Conservation (phyloP, 140 eudicot genomes). For the Flaveria floridana region DNA sequence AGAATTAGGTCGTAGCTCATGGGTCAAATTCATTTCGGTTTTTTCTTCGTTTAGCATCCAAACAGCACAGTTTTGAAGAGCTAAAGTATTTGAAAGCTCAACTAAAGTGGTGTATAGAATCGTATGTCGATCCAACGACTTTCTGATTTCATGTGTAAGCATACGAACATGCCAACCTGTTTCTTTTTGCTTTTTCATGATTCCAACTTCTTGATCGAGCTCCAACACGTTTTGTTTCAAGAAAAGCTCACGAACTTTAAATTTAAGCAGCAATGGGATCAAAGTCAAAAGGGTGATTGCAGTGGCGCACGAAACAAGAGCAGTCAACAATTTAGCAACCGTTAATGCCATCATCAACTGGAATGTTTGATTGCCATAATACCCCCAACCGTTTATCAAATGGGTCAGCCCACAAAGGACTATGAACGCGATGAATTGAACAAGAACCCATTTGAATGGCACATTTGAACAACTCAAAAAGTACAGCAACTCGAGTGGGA, state of each 20-base stretch:
- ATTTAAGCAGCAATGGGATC: constrained; percentile 69
- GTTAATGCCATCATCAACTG: constrained; percentile 78
- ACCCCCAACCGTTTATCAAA: constrained; percentile 88
- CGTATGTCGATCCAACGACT: constrained; percentile 71
- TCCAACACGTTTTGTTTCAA: constrained; percentile 75
- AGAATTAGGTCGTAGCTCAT: constrained; percentile 48
- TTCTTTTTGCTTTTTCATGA: constrained; percentile 82
- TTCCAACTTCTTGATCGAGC: constrained; percentile 80
- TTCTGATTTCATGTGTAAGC: constrained; percentile 81
- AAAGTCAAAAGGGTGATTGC: constrained; percentile 78
- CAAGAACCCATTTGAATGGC: constrained; percentile 90
- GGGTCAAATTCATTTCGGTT: constrained; percentile 69
- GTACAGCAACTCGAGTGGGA: constrained; percentile 78
- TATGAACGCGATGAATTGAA: constrained; percentile 70
- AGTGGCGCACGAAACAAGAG: constrained; percentile 86
- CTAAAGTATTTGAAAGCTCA: constrained; percentile 72
- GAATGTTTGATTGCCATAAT: constrained; percentile 73
- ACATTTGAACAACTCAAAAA: constrained; percentile 76
- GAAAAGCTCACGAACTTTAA: constrained; percentile 80
- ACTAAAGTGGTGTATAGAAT: constrained; percentile 76
- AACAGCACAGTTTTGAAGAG: constrained; percentile 79
- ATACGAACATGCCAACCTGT: constrained; percentile 87
- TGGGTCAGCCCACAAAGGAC: constrained; percentile 91
- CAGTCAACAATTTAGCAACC: constrained; percentile 64
- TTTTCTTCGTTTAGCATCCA: constrained; percentile 73